Percentiles rank a stretch among this genome's conserved stretches.
phyloP scores from a whole-genome alignment of 805 yeast genomes.

The Tetrapisispora phaffii region DNA sequence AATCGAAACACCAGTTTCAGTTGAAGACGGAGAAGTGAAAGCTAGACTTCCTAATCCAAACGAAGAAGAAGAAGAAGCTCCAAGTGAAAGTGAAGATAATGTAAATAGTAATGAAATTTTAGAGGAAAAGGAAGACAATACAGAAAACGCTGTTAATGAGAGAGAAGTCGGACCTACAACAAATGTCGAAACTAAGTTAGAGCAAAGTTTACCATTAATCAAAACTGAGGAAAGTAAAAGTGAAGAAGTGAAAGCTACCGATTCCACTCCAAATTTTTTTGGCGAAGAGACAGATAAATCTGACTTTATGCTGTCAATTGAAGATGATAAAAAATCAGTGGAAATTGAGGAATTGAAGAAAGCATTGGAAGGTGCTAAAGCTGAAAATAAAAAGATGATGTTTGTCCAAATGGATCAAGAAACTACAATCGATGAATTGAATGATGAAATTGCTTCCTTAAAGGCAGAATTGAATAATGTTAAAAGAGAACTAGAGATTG shows the following conservation, averaged over 20 bases:
- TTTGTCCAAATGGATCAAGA: constrained; percentile 29
- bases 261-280: constrained; percentile 4
- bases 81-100: not conserved
- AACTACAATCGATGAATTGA: constrained; percentile 28
- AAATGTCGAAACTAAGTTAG: not conserved
- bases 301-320: constrained; percentile 25
- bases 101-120: constrained; percentile 5
- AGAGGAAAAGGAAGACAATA: constrained; percentile 3
- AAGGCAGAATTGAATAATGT: not conserved
- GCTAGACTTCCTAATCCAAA: constrained; percentile 10
- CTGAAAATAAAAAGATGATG: constrained; percentile 28
- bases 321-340: constrained; percentile 29
- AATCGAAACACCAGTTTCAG: not conserved
- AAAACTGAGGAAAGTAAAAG: no score
- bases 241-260: not conserved
- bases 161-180: not conserved
- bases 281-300: constrained; percentile 6
- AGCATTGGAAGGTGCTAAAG: constrained; percentile 31
- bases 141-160: constrained; percentile 3
- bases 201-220: no score
- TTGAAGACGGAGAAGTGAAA: not conserved
- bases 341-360: constrained; percentile 30
- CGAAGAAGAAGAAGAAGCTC: not conserved
- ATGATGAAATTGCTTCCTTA: constrained; percentile 26
- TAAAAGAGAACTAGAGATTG: not conserved